Evolutionary conservation across 1,284 basidiomycete genomes (phyloP), one percentile per base, ranked within the genome.

Genomic region (Omphalotus olearius): DNA sequence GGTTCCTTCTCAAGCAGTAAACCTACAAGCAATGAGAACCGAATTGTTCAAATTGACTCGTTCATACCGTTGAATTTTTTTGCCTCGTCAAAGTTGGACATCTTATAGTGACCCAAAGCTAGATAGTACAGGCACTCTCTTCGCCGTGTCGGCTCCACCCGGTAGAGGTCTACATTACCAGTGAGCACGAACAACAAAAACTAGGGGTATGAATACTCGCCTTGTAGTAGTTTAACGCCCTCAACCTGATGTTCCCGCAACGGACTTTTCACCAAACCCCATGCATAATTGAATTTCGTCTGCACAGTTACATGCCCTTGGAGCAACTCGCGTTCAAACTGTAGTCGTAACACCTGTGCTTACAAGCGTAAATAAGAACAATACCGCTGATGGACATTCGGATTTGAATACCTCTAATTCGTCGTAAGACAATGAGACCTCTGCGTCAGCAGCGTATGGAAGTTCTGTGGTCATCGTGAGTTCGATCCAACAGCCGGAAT

Each of bases 111-210:
- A 0, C 97, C 97, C 10, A 99, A 77, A 1, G 93, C 92, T 45
- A 99, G 85, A 71, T 98, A 99, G 67, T 98, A 99, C 35, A 98
- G 73, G 64, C 97, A 99, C 70, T 99, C 97, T 68, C 97, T 76
- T 57, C 97, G 79, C 58, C 97, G 81, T 30, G 83, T 71, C 9
- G 96, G 88, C 57, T 98, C 95, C 2, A 84, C 78, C 49, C 93
- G 85, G 71, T 97, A 99, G 54, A 99, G 89, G 50, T 98, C 97
- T 95, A 47, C 17, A 40, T 54, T 30, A 28, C 53, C 26, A 45
- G 50, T 60, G n/a, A 50, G 33, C 30, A 47, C 33, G n/a, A 51
- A 43, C 20, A 35, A 23, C 11, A 16, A 40, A 14, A n/a, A 13
- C 10, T 18, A 3, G 23, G 16, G 6, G 5, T 10, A 20, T 11